Percentiles rank a stretch among this genome's conserved stretches.
Conservation (phyloP, 1,284 basidiomycete genomes). For the Tilletia walkeri region DNA sequence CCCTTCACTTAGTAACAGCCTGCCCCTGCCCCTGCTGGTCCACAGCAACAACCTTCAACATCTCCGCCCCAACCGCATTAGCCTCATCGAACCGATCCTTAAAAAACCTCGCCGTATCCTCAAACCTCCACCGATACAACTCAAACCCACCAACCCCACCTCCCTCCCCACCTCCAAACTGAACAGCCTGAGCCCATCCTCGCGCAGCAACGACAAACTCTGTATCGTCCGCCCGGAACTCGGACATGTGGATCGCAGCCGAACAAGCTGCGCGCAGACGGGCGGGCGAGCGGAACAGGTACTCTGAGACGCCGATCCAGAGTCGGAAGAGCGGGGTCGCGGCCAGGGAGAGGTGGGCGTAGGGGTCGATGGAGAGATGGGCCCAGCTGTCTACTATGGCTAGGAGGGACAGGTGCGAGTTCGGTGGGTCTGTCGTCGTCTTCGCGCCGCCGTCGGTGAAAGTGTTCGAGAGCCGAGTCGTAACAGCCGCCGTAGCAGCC, state of each 20-base stretch:
- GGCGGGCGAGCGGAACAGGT: slow-evolving; percentile 73
- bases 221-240: slow-evolving; percentile 81
- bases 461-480: slow-evolving; percentile 21
- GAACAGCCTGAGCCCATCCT: slow-evolving; percentile 76
- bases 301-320: slow-evolving; percentile 96
- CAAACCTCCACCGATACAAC: slow-evolving; percentile 78
- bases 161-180: slow-evolving; percentile 74
- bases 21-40: slow-evolving; percentile 11
- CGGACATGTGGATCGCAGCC: slow-evolving; percentile 74
- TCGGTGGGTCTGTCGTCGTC: slow-evolving; percentile 59
- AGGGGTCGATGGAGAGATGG: slow-evolving; percentile 79
- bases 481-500: slow-evolving; percentile 1
- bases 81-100: slow-evolving; percentile 83
- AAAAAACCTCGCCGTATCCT: slow-evolving; percentile 77
- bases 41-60: slow-evolving; percentile 77
- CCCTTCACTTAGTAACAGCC: not conserved
- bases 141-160: slow-evolving; percentile 90
- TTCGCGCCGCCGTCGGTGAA: slow-evolving; percentile 13
- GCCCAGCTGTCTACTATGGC: slow-evolving; percentile 99
- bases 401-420: slow-evolving; percentile 91
- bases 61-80: slow-evolving; percentile 75
- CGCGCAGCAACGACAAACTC: slow-evolving; percentile 91
- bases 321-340: slow-evolving; percentile 94
- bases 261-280: slow-evolving; percentile 41
- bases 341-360: slow-evolving; percentile 85